These are phyloP conservation scores for Eremochloa ophiuroides DNA, from an alignment of 176 grass and related monocot species.

Conservation along the genomic window DNA sequence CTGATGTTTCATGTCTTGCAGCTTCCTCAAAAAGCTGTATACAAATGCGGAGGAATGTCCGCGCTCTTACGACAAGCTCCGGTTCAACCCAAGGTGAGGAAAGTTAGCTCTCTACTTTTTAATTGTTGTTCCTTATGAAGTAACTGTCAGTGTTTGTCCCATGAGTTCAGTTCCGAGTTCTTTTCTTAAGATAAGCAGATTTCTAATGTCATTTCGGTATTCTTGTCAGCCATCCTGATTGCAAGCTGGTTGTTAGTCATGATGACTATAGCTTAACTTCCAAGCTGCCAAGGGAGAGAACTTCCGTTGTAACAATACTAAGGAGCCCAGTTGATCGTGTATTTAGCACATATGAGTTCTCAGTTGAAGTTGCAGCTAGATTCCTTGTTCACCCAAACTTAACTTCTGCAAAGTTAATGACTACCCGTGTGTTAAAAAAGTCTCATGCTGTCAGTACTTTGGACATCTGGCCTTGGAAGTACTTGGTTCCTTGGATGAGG, in stretches of 20 bases:
- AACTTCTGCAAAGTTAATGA: conserved; percentile 75
- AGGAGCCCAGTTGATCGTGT: conserved; percentile 87
- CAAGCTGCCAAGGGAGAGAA: conserved; percentile 80
- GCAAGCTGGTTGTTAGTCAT: conserved; percentile 86
- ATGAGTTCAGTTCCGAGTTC: background rate
- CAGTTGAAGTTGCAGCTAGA: conserved; percentile 92
- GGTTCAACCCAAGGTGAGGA: conserved; percentile 77
- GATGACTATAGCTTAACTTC: conserved; percentile 97
- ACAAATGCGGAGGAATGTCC: conserved; percentile 65
- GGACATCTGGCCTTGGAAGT: conserved; percentile 99
- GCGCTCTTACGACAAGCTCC: conserved; percentile 84
- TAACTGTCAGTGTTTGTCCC: background rate
- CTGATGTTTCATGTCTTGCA: conserved; percentile 22
- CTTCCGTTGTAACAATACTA: conserved; percentile 91
- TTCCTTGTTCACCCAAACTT: conserved; percentile 91
- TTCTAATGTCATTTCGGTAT: conserved; percentile 19
- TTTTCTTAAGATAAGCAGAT: background rate
- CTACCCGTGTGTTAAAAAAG: conserved; percentile 47
- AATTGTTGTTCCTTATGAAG: background rate
- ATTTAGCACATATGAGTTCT: conserved; percentile 97
- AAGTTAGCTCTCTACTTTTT: conserved; percentile 1
- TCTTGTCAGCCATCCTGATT: conserved; percentile 79
- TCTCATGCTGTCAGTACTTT: conserved; percentile 75
- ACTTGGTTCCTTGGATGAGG: conserved; percentile 99
- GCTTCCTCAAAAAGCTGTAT: conserved; percentile 91